Evolutionary conservation across 164 flowering plant genomes (phyloP), one percentile per base, ranked within the genome.

Genomic region (Magnolia changhungtana): DNA sequence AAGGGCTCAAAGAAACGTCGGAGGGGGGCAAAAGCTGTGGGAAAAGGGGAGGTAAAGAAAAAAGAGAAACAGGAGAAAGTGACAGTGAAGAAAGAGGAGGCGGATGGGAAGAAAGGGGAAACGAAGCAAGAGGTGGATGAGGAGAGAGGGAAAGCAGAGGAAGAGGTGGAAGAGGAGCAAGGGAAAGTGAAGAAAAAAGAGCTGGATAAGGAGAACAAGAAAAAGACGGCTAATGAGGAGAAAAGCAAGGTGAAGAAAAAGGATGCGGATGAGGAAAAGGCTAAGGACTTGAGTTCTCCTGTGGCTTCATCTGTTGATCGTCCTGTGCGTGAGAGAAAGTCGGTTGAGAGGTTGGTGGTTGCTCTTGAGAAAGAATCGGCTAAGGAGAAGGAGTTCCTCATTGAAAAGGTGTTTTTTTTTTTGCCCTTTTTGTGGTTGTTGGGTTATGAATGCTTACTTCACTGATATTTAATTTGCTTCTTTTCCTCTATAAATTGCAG

Each of bases 341-440:
- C 81, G 13, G 83, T 78, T 50, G 93, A 90, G 76, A 87, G 96
- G 83, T 84, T 91, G 74, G 97, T 91, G 63, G 90, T 89, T 11
- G 68, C 83, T 11, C 81, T 91, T 81, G 96, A 91, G 74, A 88
- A 77, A 79, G 93, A 90, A 18, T 67, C 84, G 2, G 31, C 67
- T 3, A 90, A 73, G 79, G 45, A 37, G 7, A 37, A 37, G 45
- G 95, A 91, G 67, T 76, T 92, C 75, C 86, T 81, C 6, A 84
- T 92, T 81, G 87, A 81, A 75, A 90, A 90, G 95, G 95, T 91
- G 31, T 70, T 68, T 6, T 59, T 70, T 68, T 5, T 59, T 29
- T 18, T 50, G 55, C 3, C 11, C 45, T 45, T 18, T 70, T 16
- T 45, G 23, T 70, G 3, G 55, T 70, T 50, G 23, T 19, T 49